phyloP scores from a whole-genome alignment of 306 rosid species.

The Cucurbita moschata region DNA sequence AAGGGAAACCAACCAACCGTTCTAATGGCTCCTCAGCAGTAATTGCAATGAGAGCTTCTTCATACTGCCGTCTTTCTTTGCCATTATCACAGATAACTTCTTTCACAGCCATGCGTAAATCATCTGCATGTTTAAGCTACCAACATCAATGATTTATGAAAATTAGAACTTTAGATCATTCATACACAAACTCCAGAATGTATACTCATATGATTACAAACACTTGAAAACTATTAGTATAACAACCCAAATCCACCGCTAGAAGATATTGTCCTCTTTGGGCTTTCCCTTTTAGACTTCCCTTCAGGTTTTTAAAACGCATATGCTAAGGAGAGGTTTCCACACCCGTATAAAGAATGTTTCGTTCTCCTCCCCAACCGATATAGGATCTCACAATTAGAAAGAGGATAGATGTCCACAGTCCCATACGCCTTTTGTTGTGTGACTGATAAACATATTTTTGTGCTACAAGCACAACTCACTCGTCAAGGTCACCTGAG shows the following conservation, averaged over 20 bases:
- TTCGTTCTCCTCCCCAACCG: no score
- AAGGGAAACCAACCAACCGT: slow-evolving; percentile 25
- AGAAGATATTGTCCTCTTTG: no score
- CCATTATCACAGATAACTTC: slow-evolving; percentile 64
- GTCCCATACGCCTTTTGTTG: background rate
- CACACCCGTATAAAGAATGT: no score
- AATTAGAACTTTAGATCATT: background rate
- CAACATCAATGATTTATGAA: background rate
- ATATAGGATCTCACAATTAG: background rate
- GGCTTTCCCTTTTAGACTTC: no score
- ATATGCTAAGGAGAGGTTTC: no score
- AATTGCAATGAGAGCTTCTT: slow-evolving; percentile 72
- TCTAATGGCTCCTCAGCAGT: slow-evolving; percentile 73
- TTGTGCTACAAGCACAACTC: background rate
- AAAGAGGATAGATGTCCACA: background rate
- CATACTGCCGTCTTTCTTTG: slow-evolving; percentile 43
- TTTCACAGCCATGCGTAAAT: slow-evolving; percentile 80
- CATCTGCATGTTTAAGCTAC: slow-evolving; percentile 38
- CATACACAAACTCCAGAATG: background rate
- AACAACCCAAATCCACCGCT: no score
- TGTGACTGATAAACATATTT: background rate
- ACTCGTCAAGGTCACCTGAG: background rate
- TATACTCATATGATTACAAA: background rate
- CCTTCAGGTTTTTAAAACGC: no score
- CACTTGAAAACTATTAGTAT: background rate